Evolutionary conservation across 2,329 filamentous ascomycete genomes (phyloP), one percentile per base, ranked within the genome.

Genomic region (Coleophoma eucalyptorum): DNA sequence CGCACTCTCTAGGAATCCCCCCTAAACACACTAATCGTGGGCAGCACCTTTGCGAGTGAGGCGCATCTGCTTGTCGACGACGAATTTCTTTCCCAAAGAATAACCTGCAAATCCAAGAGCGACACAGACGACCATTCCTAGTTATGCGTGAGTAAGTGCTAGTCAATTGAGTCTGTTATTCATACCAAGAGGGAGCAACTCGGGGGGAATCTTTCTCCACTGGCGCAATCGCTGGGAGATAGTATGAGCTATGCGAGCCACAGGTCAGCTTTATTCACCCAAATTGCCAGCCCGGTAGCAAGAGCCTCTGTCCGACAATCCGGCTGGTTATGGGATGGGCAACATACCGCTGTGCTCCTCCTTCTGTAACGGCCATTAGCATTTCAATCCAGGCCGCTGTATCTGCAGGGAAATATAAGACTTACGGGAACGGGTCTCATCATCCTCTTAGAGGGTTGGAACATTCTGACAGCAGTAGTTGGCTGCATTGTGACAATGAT

Each of bases 121-220:
- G 70, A 92, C 93, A 76, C 78, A 83, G 66, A 97, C 86, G 73
- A 97, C 94, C 62, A 94, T 75, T 71, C 88, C 91, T 68, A 42
- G 11, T 38, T 42, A 50, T 43, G 50, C 53, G 59, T 71, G 62
- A 64, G 55, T 55, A 51, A 54, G 49, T 49, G 19, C 11, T n/a
- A 21, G 33, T 5, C 8, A 20, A 13, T 43, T 19, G 12, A 15
- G 8, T 12, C 15, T n/a, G 42, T 5, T 26, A 31, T 10, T 76
- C 83, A 72, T 86, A 96, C 92, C 92, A 64, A 99, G 87, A 67
- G 94, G 94, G 63, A 92, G 84, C 81, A 99, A 81, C 81, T 99
- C 94, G 62, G 90, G 84, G 62, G 94, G 94, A 68, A 97, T 87
- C 75, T 86, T 85, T 81, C 88, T 92, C 67, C 97, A 80, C 69